Base-by-base conservation (phyloP, 495 filamentous ascomycete species). In the Talaromyces trachyspermus region DNA sequence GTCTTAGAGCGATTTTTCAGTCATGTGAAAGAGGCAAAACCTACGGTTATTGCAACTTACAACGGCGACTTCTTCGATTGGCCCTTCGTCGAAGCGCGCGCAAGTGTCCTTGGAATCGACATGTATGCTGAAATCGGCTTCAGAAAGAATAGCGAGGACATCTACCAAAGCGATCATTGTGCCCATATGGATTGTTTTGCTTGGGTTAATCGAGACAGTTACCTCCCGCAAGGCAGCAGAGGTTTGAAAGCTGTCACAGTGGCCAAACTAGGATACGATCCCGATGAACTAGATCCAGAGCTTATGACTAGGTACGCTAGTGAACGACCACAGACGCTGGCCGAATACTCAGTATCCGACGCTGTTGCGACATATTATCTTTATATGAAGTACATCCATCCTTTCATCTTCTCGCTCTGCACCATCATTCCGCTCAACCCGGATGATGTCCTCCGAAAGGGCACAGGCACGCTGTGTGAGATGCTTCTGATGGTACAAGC, bases 21-120 rank as follows among this genome's bases (percentile, higher is more conserved):
- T 14, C 90, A 95, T 56, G 85, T 99, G 61, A 97, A 97, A 60
- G 87, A 94, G 61, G 88, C 89, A 3, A 81, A 86, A 46, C 92
- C 92, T 2, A 96, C 89, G 0, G 89, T 99, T 12, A 96, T 99
- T 58, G 92, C 90, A 12, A 96, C 94, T 3, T 99, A 99, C 74
- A 99, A 99, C 85, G 92, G 92, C 64, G 92, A 99, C 74, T 99
- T 97, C 56, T 99, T 99, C 80, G 92, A 99, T 79, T 99, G 92
- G 92, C 92, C 94, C 0, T 99, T 92, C 56, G 89, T 99, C 12
- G 92, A 99, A 68, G 78, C 94, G 15, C 77, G 92, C 61, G 88
- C 92, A 11, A 92, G 88, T 60, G 75, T 94, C 27, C 79, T 89
- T 38, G 92, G 92, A n/a, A 95, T 99, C 59, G 92, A 99, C 62